These are phyloP conservation scores for Tremellales sp. DNA, from an alignment of 1,284 basidiomycete species.

Conservation along the genomic window DNA sequence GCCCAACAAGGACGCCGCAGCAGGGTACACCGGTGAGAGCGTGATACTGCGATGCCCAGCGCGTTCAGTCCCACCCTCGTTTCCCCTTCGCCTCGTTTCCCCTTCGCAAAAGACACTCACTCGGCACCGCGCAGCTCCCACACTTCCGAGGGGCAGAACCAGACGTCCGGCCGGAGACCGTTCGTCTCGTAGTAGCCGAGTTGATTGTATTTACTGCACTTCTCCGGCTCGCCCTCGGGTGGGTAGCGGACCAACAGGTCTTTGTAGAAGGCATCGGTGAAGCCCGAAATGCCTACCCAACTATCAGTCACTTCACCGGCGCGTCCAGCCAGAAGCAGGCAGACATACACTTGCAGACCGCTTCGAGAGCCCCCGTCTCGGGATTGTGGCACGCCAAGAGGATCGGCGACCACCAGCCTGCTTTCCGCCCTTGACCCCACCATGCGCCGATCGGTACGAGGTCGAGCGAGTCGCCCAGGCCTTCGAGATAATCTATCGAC, in stretches of 20 bases:
- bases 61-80: background rate
- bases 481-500: conserved; percentile 44
- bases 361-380: conserved; percentile 64
- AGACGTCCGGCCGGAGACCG: conserved; percentile 73
- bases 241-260: conserved; percentile 64
- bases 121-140: conserved; percentile 92
- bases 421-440: conserved; percentile 91
- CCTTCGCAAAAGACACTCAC: conserved; percentile 48
- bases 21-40: conserved; percentile 79
- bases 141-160: conserved; percentile 78
- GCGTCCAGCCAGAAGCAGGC: conserved; percentile 10
- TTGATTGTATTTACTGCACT: conserved; percentile 57
- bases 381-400: conserved; percentile 77
- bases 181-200: conserved; percentile 67
- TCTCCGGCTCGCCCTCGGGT: conserved; percentile 56
- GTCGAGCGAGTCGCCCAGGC: conserved; percentile 54
- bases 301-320: background rate
- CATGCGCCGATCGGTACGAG: conserved; percentile 76
- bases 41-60: conserved; percentile 60
- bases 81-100: background rate
- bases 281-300: conserved; percentile 56
- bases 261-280: conserved; percentile 84
- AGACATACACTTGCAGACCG: conserved; percentile 71
- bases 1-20: conserved; percentile 67
- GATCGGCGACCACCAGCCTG: conserved; percentile 89